Percentiles rank a stretch among this genome's conserved stretches.
These are phyloP conservation scores for Cicer chorassanicum DNA, from an alignment of 306 rosid genomes.

Conservation along the genomic window DNA sequence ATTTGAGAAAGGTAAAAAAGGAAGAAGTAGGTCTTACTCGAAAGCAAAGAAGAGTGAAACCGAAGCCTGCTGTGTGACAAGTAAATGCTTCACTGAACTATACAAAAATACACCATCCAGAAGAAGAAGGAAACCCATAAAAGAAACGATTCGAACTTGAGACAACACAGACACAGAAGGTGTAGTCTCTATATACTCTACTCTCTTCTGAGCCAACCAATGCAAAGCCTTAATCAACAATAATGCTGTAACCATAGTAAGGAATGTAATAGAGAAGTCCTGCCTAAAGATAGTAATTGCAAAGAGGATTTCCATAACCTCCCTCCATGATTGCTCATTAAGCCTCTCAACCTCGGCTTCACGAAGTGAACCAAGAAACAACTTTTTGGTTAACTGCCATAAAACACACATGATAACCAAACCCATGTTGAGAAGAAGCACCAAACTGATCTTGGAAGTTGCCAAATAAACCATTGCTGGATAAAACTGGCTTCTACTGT, in stretches of 20 bases:
- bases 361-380: slow-evolving; percentile 87
- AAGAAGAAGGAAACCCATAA: slow-evolving; percentile 85
- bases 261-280: slow-evolving; percentile 90
- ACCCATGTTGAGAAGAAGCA: slow-evolving; percentile 96
- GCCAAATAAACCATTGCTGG: slow-evolving; percentile 95
- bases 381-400: slow-evolving; percentile 85
- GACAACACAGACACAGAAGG: slow-evolving; percentile 79
- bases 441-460: slow-evolving; percentile 94
- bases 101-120: slow-evolving; percentile 79
- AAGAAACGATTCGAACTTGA: slow-evolving; percentile 90
- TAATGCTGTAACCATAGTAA: slow-evolving; percentile 87
- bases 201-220: slow-evolving; percentile 99
- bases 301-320: slow-evolving; percentile 96
- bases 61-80: slow-evolving; percentile 75
- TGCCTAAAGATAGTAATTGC: slow-evolving; percentile 96
- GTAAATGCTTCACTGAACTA: slow-evolving; percentile 65
- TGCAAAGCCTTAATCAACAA: slow-evolving; percentile 90
- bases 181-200: slow-evolving; percentile 97
- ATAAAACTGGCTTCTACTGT: slow-evolving; percentile 94
- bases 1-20: slow-evolving; percentile 11
- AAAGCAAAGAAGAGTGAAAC: slow-evolving; percentile 91
- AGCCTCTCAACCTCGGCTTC: slow-evolving; percentile 99
- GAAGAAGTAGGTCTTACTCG: slow-evolving; percentile 69
- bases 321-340: slow-evolving; percentile 98
- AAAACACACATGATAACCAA: slow-evolving; percentile 82